phyloP scores from a whole-genome alignment of 2,329 filamentous ascomycete species.

The Fusarium torulosum region DNA sequence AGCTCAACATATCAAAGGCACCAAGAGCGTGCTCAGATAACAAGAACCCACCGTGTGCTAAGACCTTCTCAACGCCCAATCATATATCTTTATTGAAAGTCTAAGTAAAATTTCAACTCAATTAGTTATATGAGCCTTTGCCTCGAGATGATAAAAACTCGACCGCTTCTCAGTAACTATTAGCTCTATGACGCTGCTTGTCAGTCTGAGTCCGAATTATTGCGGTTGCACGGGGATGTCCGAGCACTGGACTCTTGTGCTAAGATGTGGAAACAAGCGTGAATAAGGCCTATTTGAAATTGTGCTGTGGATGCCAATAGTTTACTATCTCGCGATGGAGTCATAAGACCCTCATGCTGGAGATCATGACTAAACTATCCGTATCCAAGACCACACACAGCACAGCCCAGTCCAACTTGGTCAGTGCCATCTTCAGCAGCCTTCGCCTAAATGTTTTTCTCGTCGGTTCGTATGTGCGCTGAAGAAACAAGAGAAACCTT shows the following conservation, averaged over 20 bases:
- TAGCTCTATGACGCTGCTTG: background rate
- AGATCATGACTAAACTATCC: background rate
- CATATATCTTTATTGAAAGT: background rate
- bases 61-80: background rate
- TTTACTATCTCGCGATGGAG: background rate
- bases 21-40: background rate
- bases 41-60: background rate
- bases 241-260: background rate
- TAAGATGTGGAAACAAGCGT: background rate
- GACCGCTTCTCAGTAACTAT: background rate
- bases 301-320: slow-evolving; percentile 1
- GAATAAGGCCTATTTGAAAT: background rate
- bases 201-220: background rate
- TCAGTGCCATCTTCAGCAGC: background rate
- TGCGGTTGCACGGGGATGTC: background rate
- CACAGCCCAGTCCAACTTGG: background rate
- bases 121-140: background rate
- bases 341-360: slow-evolving; percentile 1
- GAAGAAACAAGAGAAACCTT: slow-evolving; percentile 6
- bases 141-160: background rate
- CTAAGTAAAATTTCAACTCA: background rate
- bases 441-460: too few species aligned
- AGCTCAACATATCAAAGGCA: background rate
- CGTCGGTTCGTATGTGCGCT: background rate
- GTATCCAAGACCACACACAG: background rate